These are phyloP conservation scores for Mycena alexandri DNA, from an alignment of 768 basidiomycete species.

Conservation along the genomic window DNA sequence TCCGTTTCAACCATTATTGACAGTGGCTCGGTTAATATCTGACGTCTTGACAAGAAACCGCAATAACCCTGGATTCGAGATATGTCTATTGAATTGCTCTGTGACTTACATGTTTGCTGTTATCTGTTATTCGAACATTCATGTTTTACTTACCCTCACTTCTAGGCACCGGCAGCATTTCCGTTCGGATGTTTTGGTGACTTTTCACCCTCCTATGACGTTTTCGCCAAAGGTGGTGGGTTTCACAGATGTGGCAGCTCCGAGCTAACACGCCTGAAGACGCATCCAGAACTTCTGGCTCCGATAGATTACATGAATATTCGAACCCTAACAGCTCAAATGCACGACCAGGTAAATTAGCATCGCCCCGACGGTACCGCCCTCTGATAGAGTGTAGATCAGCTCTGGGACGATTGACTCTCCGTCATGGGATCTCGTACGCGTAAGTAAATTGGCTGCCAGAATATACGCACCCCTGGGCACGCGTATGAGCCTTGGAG, in stretches of 20 bases:
- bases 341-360: conserved; percentile 60
- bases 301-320: conserved; percentile 76
- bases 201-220: conserved; percentile 78
- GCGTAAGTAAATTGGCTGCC: conserved; percentile 81
- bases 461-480: conserved; percentile 91
- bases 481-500: conserved; percentile 86
- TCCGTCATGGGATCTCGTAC: conserved; percentile 85
- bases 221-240: conserved; percentile 71
- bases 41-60: conserved; percentile 80
- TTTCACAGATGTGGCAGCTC: conserved; percentile 6
- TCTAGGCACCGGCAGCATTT: conserved; percentile 87
- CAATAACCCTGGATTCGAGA: conserved; percentile 75
- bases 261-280: conserved; percentile 51
- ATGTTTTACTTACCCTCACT: conserved; percentile 21
- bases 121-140: conserved; percentile 7
- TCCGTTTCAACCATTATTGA: conserved; percentile 10
- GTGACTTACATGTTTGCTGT: conserved; percentile 79
- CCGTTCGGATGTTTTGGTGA: conserved; percentile 88
- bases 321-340: conserved; percentile 67
- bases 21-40: conserved; percentile 86
- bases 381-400: conserved; percentile 54
- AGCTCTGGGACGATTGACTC: conserved; percentile 85
- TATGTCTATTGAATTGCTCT: conserved; percentile 82
- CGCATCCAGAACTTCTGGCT: conserved; percentile 76
- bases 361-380: background rate